phyloP scores from a whole-genome alignment of 2,329 filamentous ascomycete genomes.

The Blastomyces emzantsi region DNA sequence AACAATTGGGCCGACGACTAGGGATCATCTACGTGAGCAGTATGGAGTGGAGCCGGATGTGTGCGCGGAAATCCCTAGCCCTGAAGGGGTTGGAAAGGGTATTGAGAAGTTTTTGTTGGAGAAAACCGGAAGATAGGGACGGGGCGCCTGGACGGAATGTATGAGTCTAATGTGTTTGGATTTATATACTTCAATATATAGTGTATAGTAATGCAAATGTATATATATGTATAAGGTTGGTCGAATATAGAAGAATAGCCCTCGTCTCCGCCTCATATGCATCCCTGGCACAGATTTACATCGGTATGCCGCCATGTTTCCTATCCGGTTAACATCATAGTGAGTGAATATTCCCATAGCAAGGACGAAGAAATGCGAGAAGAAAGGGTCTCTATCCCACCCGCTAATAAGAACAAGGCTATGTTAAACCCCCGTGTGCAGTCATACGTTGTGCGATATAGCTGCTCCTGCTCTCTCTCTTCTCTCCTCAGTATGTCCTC shows the following conservation, averaged over 20 bases:
- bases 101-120: slow-evolving; percentile 47
- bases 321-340: not conserved
- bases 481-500: not conserved
- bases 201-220: not conserved
- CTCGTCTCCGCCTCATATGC: not conserved
- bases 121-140: slow-evolving; percentile 6
- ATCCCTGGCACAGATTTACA: not conserved
- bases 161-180: not conserved
- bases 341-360: not conserved
- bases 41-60: slow-evolving; percentile 41
- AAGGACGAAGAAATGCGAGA: not conserved
- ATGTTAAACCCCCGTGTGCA: not conserved
- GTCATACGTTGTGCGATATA: too few relatives aligned
- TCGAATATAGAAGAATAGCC: not conserved
- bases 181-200: not conserved
- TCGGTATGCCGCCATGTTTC: not conserved
- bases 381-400: not conserved
- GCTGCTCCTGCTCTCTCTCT: too few relatives aligned
- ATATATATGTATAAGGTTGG: not conserved
- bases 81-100: slow-evolving; percentile 63
- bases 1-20: slow-evolving; percentile 90
- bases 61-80: slow-evolving; percentile 73
- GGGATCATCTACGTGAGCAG: slow-evolving; percentile 53
- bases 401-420: not conserved
- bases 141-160: not conserved